Conservation (phyloP, 2,329 filamentous ascomycete species). For the Ceratocystiopsis sp. region DNA sequence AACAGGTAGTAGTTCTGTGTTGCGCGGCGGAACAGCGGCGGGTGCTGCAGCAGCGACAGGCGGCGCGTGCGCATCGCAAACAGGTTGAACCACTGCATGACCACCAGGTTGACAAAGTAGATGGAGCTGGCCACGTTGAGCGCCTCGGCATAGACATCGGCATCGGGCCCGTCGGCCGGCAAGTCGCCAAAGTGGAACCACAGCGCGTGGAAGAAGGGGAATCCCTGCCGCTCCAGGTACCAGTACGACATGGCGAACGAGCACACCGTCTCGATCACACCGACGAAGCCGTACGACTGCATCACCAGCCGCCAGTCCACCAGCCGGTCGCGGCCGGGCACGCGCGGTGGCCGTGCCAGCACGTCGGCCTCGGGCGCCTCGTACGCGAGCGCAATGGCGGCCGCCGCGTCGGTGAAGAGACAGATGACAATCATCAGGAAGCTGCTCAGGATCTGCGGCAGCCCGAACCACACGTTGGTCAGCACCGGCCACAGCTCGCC, state of each 20-base stretch:
- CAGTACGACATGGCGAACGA: conserved; percentile 51
- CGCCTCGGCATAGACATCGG: conserved; percentile 34
- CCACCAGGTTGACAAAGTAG: conserved; percentile 65
- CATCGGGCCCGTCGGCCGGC: conserved; percentile 27
- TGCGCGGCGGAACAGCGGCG: conserved; percentile 44
- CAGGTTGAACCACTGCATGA: conserved; percentile 68
- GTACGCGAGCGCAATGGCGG: conserved; percentile 57
- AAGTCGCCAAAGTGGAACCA: conserved; percentile 51
- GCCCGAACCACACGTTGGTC: conserved; percentile 53
- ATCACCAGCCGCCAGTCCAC: conserved; percentile 58
- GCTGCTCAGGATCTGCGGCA: conserved; percentile 55
- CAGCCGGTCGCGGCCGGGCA: conserved; percentile 51
- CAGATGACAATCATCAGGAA: conserved; percentile 58
- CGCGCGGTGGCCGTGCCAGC: conserved; percentile 49
- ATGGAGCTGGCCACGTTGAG: conserved; percentile 53
- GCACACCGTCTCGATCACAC: conserved; percentile 40
- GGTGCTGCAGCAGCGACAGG: conserved; percentile 54
- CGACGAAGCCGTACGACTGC: conserved; percentile 56
- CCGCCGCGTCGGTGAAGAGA: conserved; percentile 62
- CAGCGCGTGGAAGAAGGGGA: conserved; percentile 36
- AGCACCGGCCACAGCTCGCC: conserved; percentile 63
- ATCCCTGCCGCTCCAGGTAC: conserved; percentile 44
- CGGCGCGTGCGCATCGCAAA: conserved; percentile 50
- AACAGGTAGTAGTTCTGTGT: conserved; percentile 55
- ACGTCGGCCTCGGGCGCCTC: conserved; percentile 64